phyloP scores from a whole-genome alignment of 2,329 filamentous ascomycete species.

The Microsporum canis region DNA sequence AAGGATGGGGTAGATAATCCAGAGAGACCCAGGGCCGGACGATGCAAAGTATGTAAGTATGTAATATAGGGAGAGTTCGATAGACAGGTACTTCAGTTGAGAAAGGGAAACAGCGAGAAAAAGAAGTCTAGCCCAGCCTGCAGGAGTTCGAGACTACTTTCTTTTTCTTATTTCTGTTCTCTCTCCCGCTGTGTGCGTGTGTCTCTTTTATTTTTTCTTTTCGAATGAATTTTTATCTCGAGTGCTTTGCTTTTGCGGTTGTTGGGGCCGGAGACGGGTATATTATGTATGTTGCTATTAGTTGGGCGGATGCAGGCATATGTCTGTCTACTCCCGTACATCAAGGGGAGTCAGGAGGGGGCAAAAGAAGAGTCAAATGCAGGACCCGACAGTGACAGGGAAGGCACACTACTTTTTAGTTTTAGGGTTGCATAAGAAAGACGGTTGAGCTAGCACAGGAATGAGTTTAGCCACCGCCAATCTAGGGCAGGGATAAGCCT shows the following conservation, averaged over 20 bases:
- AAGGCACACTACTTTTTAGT: neutral
- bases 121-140: slow-evolving; percentile 1
- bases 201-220: neutral
- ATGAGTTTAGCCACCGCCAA: slow-evolving; percentile 1
- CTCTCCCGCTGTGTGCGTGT: neutral
- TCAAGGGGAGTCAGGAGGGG: neutral
- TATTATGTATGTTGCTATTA: slow-evolving; percentile 5
- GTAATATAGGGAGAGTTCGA: neutral
- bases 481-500: slow-evolving; percentile 1
- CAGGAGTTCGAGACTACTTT: slow-evolving; percentile 1
- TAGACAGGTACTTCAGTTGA: neutral
- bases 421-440: slow-evolving; percentile 5
- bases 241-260: slow-evolving; percentile 3
- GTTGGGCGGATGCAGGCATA: slow-evolving; percentile 2
- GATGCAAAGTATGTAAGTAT: slow-evolving; percentile 3
- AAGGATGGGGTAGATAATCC: neutral
- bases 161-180: slow-evolving; percentile 1
- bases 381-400: slow-evolving; percentile 4
- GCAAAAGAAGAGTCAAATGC: slow-evolving; percentile 1
- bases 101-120: neutral
- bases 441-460: slow-evolving; percentile 3
- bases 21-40: neutral
- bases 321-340: neutral
- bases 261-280: slow-evolving; percentile 3
- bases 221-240: neutral